phyloP scores from a whole-genome alignment of 768 basidiomycete species.

The Tulasnella sp. region DNA sequence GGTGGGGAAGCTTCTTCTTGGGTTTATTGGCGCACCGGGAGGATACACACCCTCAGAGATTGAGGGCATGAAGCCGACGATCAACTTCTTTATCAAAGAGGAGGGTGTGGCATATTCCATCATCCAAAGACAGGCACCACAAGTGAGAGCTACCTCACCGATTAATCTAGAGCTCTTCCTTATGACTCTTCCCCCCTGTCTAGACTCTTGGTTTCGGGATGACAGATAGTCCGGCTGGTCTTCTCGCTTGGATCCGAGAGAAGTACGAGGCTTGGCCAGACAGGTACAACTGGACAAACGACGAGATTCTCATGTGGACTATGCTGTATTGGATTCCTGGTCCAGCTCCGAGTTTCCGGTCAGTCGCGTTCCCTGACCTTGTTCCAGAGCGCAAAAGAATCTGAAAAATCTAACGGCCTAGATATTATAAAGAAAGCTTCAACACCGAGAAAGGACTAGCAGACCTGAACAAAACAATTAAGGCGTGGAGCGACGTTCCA shows the following conservation, averaged over 20 bases:
- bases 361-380: neutral
- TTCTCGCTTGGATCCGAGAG: slow-evolving; percentile 18
- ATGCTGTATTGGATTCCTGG: slow-evolving; percentile 17
- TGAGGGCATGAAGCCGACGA: neutral
- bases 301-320: slow-evolving; percentile 9
- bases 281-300: slow-evolving; percentile 12
- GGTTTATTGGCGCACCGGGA: slow-evolving; percentile 11
- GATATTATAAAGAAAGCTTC: slow-evolving; percentile 12
- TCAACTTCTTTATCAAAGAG: neutral
- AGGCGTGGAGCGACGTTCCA: neutral
- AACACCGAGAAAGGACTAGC: neutral
- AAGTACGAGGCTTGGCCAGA: slow-evolving; percentile 12
- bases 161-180: neutral
- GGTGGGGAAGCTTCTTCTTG: neutral
- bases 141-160: neutral
- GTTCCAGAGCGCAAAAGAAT: neutral
- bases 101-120: neutral
- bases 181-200: neutral
- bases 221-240: slow-evolving; percentile 17
- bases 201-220: slow-evolving; percentile 16
- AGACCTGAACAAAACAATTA: neutral
- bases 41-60: slow-evolving; percentile 9
- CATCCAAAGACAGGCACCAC: slow-evolving; percentile 11
- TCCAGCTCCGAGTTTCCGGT: slow-evolving; percentile 6
- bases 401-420: neutral